Evolutionary conservation across 1,284 basidiomycete genomes (phyloP).

Genomic region (Pascua guehoae): DNA sequence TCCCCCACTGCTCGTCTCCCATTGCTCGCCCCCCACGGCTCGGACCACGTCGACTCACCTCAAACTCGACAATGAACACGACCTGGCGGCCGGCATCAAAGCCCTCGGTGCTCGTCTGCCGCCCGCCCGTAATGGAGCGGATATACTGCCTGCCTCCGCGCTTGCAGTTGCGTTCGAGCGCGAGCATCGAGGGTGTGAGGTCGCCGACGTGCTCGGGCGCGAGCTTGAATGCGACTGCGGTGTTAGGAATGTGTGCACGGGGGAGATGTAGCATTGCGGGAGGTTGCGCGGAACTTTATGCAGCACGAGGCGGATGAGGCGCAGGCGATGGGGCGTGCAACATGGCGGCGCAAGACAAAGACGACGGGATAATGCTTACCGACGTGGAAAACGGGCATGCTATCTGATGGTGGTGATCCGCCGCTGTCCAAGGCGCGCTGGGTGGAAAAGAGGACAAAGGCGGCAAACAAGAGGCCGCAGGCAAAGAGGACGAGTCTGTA

Average conservation of each 20-base stretch:
- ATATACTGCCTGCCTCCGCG: conserved; percentile 32
- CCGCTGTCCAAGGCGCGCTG: neutral
- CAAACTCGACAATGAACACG: conserved; percentile 42
- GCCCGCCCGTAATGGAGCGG: conserved; percentile 30
- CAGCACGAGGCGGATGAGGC: too few relatives aligned
- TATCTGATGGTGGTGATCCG: neutral
- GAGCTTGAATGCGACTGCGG: conserved; percentile 40
- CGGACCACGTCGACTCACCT: conserved; percentile 2
- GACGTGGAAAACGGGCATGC: conserved; percentile 16
- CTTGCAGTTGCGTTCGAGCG: conserved; percentile 27
- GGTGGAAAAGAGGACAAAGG: neutral
- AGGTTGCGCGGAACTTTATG: too few relatives aligned
- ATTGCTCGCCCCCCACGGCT: too few relatives aligned
- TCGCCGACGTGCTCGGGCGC: neutral
- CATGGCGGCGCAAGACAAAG: conserved; percentile 19
- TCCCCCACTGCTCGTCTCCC: too few relatives aligned
- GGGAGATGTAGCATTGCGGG: too few relatives aligned
- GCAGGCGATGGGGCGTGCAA: too few relatives aligned
- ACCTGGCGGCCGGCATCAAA: conserved; percentile 34
- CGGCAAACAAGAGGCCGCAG: neutral
- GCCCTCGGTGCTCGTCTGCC: conserved; percentile 36
- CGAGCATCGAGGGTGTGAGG: conserved; percentile 26
- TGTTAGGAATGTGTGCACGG: too few relatives aligned
- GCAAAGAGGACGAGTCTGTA: neutral
- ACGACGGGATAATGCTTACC: conserved; percentile 31